A percentile compares a stretch with the other conserved stretches of the same genome.
These are phyloP conservation scores for Rutidosis leptorrhynchoides DNA, from an alignment of 129 eudicot genomes.

Conservation along the genomic window DNA sequence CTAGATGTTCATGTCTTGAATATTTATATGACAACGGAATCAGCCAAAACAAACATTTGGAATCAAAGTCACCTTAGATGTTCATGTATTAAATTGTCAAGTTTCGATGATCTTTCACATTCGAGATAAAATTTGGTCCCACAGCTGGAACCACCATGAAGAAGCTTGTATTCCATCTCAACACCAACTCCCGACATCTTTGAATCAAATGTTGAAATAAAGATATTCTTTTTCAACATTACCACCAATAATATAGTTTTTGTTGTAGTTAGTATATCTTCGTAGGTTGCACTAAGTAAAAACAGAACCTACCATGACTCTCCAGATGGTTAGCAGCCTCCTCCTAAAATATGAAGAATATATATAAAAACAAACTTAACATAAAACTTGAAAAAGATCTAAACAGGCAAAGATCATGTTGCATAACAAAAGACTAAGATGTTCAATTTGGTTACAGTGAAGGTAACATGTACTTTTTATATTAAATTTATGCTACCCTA, in stretches of 20 bases:
- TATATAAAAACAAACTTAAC: not conserved
- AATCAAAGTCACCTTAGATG: too few species aligned
- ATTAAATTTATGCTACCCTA: too few species aligned
- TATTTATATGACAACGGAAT: not conserved
- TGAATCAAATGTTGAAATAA: too few species aligned
- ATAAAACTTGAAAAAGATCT: too few species aligned
- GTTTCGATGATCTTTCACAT: constrained; percentile 37
- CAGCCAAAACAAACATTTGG: not conserved
- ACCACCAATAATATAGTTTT: not conserved
- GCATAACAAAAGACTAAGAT: too few species aligned
- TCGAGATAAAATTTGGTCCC: constrained; percentile 28
- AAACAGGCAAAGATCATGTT: too few species aligned
- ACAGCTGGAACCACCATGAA: constrained; percentile 65
- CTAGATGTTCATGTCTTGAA: constrained; percentile 20
- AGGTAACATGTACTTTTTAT: too few species aligned
- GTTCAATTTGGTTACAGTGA: too few species aligned
- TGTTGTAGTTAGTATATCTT: not conserved
- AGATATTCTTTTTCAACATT: too few species aligned
- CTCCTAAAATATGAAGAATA: constrained; percentile 35
- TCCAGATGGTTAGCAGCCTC: constrained; percentile 59
- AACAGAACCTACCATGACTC: constrained; percentile 45
- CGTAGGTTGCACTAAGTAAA: not conserved
- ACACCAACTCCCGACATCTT: constrained; percentile 27
- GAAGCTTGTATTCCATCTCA: constrained; percentile 76
- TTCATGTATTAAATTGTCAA: too few species aligned